Conservation (phyloP, 306 rosid species). For the Styphnolobium japonicum region DNA sequence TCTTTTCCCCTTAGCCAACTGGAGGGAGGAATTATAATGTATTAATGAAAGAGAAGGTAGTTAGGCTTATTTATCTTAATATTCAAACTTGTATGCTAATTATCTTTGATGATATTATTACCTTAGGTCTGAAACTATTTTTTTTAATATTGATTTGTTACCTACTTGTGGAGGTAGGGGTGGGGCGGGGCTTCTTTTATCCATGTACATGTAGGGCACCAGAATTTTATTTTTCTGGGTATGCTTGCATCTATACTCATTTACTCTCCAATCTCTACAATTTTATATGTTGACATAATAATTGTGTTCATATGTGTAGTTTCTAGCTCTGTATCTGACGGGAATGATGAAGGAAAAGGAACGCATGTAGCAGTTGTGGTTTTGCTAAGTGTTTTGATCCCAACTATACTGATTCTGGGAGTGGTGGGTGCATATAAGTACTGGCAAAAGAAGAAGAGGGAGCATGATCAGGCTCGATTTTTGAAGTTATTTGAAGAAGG, state of each 20-base stretch:
- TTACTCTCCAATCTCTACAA: neutral
- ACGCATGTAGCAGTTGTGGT: constrained; percentile 42
- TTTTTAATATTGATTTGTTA: neutral
- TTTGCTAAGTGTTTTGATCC: constrained; percentile 31
- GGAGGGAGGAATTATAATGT: neutral
- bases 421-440: constrained; percentile 47
- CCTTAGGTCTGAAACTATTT: neutral
- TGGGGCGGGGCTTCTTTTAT: no score
- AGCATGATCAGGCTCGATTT: constrained; percentile 91
- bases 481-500: constrained; percentile 85
- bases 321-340: constrained; percentile 34
- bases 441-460: constrained; percentile 88
- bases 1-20: neutral
- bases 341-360: constrained; percentile 35
- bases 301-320: constrained; percentile 40
- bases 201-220: no score
- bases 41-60: neutral
- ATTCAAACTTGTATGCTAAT: neutral
- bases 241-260: neutral
- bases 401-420: constrained; percentile 36
- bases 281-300: neutral
- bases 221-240: neutral
- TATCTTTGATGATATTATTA: neutral
- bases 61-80: neutral
- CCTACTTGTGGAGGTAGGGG: neutral